Conservation (phyloP, 2,329 filamentous ascomycete genomes). For the Thielaviopsis punctulata region DNA sequence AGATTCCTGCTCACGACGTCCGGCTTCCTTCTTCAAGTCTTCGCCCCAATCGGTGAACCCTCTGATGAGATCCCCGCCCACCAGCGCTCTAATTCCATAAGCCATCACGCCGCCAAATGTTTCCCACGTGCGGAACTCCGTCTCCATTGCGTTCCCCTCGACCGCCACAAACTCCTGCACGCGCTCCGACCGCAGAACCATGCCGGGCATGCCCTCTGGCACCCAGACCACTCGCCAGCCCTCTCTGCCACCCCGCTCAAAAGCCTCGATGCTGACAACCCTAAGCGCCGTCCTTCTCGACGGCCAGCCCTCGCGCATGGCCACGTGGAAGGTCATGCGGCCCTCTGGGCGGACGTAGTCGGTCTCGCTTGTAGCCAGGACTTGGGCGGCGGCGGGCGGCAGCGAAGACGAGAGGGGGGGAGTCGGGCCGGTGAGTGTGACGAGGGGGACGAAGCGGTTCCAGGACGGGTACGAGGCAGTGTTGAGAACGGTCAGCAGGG, state of each 20-base stretch:
- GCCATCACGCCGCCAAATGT: constrained; percentile 26
- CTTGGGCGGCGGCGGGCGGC: not conserved
- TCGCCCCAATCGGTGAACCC: constrained; percentile 24
- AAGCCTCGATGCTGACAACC: constrained; percentile 17
- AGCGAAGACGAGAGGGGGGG: not conserved
- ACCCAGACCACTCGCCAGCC: constrained; percentile 27
- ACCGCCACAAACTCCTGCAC: constrained; percentile 25
- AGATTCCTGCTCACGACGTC: not conserved
- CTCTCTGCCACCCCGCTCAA: constrained; percentile 15
- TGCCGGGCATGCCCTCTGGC: constrained; percentile 15
- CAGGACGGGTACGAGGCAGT: not conserved
- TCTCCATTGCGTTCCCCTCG: constrained; percentile 15
- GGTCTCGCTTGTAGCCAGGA: not conserved
- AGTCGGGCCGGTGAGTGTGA: not conserved
- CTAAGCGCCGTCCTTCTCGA: not conserved
- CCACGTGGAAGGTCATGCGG: not conserved
- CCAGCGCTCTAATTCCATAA: constrained; percentile 18
- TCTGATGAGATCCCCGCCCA: constrained; percentile 18
- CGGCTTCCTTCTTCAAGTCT: constrained; percentile 20
- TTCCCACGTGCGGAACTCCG: constrained; percentile 27
- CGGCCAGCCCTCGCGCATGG: not conserved
- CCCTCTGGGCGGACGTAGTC: not conserved
- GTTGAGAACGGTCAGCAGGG: not conserved
- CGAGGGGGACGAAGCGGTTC: constrained; percentile 3
- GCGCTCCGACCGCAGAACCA: constrained; percentile 22